Base-by-base conservation (phyloP, 805 yeast species). In the Kodamaea laetipori region DNA sequence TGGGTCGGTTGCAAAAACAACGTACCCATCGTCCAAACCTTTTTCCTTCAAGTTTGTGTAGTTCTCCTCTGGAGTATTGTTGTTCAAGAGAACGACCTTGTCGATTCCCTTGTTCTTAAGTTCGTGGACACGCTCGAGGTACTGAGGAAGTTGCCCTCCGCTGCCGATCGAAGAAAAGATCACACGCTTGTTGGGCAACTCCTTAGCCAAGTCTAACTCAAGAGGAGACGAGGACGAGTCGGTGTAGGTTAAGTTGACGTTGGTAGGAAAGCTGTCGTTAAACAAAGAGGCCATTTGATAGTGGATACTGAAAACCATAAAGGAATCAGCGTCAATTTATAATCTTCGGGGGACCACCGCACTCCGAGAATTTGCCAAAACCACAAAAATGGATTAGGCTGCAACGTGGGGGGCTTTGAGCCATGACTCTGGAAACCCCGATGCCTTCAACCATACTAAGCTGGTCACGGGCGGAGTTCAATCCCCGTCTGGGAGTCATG, bases 171-270 rank as follows among this genome's bases (percentile, higher is more conserved):
- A 47, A 13, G 52, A 37, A 25, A 50, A 34, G 10, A 50, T 36
- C 25, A 50, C 45, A 8, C 44, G 43, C 35, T 45, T 48, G 49
- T 41, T 39, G 17, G 53, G 40, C 50, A 57, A 52, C 30, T 47
- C 47, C 43, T 57, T 58, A 2, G 59, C 52, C 35, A 72, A 58
- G 43, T 73, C 73, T 26, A 67, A 61, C 9, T 50, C 57, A 16
- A 53, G 48, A 44, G 50, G 54, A 11, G 39, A 26, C n/a, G 21
- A 10, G 24, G 26, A 13, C n/a, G 40, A 33, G 23, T 41, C 40
- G 30, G 40, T 41, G 31, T 41, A 41, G 21, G 27, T 41, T 16
- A 41, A 37, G 23, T 38, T 19, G 25, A 34, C 40, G 45, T 36
- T 41, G 17, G 57, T 31, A 12, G 63, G 61, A 46, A 58, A 57